Evolutionary conservation across 2,329 filamentous ascomycete genomes (phyloP).

Genomic region (Cladobotryum mycophilum): DNA sequence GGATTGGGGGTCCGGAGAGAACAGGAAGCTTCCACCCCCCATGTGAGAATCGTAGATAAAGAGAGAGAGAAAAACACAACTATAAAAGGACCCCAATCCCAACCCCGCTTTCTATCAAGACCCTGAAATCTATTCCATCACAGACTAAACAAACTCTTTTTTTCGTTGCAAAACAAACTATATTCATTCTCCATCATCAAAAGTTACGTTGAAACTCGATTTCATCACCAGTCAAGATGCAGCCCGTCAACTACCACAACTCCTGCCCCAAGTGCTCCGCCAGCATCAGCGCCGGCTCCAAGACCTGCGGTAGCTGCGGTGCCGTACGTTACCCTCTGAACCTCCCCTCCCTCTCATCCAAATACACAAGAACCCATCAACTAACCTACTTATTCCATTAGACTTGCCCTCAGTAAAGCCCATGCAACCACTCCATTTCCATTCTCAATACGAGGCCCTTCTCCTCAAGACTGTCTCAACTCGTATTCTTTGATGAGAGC

Average conservation of each 20-base stretch:
- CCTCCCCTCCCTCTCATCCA: not conserved
- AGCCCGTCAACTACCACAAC: slow-evolving; percentile 32
- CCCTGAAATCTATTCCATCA: not conserved
- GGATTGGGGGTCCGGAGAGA: no score
- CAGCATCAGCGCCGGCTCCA: slow-evolving; percentile 37
- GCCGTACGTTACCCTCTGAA: slow-evolving; percentile 39
- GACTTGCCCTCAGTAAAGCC: slow-evolving; percentile 28
- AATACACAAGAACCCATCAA: not conserved
- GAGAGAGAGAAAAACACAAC: not conserved
- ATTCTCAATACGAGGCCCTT: not conserved
- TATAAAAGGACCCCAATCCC: not conserved
- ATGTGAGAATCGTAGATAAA: not conserved
- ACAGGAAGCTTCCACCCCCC: no score
- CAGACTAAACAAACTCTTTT: no score
- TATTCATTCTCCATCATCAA: no score
- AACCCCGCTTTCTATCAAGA: not conserved
- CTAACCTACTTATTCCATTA: slow-evolving; percentile 9
- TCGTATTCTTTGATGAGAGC: no score
- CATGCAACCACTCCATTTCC: no score
- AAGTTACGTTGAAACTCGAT: no score
- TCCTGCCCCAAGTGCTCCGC: slow-evolving; percentile 53
- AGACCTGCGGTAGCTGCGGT: slow-evolving; percentile 51
- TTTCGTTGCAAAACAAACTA: no score
- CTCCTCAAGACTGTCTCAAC: no score
- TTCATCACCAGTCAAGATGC: slow-evolving; percentile 17